Base-by-base conservation (phyloP, 2,329 filamentous ascomycete species). In the Trematosphaeria pertusa region DNA sequence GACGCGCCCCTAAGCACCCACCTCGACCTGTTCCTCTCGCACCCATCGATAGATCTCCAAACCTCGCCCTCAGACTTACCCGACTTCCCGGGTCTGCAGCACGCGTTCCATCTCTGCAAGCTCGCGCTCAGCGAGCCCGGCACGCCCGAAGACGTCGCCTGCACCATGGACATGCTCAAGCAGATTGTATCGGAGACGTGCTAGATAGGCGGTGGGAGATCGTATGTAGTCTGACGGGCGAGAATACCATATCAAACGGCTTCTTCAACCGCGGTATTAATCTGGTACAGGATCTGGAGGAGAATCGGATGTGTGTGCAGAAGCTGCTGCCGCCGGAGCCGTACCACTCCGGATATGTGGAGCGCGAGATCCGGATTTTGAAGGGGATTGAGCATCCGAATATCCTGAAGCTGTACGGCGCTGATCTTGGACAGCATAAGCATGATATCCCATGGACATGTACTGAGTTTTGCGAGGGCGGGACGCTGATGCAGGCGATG, bases 371-470 rank as follows among this genome's bases (percentile, higher is more conserved):
- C 12, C 30, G 31, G 5, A 15, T 42, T 7, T 12, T 42, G 9
- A 14, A 21, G 3, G 19, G 19, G 4, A 14, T 4, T 6, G 31
- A n/a, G 11, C 37, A 42, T n/a, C 14, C 19, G 12, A 26, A 35
- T n/a, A 18, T 35, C 12, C n/a, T 42, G 14, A 30, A 32, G 4
- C 35, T 42, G 3, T 10, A 34, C 17, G 39, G 35, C 14, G 24
- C n/a, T 12, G 20, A 34, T 11, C 20, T 34, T 8, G 39, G 39
- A 18, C 2, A 34, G 19, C 39, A 42, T 19, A 30, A 30, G 3
- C 39, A 42, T 12, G 39, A 42, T 9, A 42, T 42, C n/a, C 39
- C 39, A 2, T 42, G 39, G 39, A 20, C 20, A 14, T 30, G 33
- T 4, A 35, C 39, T 2, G 20, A 33, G 4, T 12, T 42, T 7